A percentile compares a stretch with the other conserved stretches of the same genome.
Conservation (phyloP, 352 stramenopile species). For the Elongisporangium prolatum region DNA sequence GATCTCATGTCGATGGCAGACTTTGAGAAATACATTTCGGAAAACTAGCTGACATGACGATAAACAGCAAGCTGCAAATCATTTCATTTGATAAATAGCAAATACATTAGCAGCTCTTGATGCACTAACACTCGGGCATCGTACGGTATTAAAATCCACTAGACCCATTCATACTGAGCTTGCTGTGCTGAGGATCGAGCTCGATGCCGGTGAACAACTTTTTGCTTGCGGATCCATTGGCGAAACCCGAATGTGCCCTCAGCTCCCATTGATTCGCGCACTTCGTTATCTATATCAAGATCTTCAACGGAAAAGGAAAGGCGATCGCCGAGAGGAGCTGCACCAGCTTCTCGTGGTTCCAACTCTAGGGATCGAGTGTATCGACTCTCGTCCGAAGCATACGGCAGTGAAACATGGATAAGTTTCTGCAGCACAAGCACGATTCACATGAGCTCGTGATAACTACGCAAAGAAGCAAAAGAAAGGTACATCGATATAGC, state of each 20-base stretch:
- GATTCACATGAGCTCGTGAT: background rate
- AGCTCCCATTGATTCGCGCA: slow-evolving; percentile 66
- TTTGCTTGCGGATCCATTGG: slow-evolving; percentile 81
- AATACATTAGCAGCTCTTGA: slow-evolving; percentile 3
- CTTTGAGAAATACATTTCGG: slow-evolving; percentile 45
- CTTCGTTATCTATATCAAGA: slow-evolving; percentile 74
- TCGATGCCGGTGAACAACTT: slow-evolving; percentile 73
- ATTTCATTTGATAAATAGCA: background rate
- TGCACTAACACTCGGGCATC: background rate
- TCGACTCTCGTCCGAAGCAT: slow-evolving; percentile 67
- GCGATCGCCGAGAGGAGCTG: slow-evolving; percentile 53
- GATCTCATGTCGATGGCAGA: slow-evolving; percentile 26
- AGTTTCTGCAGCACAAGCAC: slow-evolving; percentile 32
- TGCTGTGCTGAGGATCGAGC: slow-evolving; percentile 50
- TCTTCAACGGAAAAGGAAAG: slow-evolving; percentile 45
- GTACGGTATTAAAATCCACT: slow-evolving; percentile 6
- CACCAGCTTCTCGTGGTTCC: slow-evolving; percentile 68
- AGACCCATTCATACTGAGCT: slow-evolving; percentile 71
- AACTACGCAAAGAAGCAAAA: background rate
- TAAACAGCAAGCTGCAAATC: background rate
- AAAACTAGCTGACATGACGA: slow-evolving; percentile 23
- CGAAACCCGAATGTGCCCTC: slow-evolving; percentile 77
- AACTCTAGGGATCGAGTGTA: slow-evolving; percentile 70
- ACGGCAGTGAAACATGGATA: slow-evolving; percentile 66
- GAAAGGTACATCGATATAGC: slow-evolving; percentile 54